Percentiles rank a stretch among this genome's conserved stretches.
These are phyloP conservation scores for Gaertneriomyces semiglobifer DNA, from an alignment of 192 early-diverging fungal genomes.

Conservation along the genomic window DNA sequence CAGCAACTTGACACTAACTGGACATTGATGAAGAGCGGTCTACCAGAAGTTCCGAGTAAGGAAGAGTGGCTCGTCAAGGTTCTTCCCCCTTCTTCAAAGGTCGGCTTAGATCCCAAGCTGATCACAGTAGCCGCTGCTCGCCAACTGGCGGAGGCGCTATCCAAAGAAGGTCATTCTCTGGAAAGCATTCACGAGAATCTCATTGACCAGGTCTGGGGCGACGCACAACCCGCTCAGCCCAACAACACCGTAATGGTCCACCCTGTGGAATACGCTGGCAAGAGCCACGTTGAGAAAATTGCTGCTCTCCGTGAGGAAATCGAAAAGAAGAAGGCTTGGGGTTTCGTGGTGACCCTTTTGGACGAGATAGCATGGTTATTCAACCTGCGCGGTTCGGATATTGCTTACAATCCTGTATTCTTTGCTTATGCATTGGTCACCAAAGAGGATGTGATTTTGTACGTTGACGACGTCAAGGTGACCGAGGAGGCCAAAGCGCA, in stretches of 20 bases:
- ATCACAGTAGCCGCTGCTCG: constrained; percentile 71
- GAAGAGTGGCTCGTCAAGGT: constrained; percentile 79
- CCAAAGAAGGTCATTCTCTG: constrained; percentile 59
- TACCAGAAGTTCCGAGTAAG: constrained; percentile 83
- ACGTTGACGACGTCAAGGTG: constrained; percentile 73
- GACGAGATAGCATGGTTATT: constrained; percentile 98
- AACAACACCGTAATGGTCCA: constrained; percentile 62
- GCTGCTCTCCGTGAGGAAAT: constrained; percentile 63
- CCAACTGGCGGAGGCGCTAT: constrained; percentile 53
- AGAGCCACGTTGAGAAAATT: constrained; percentile 63
- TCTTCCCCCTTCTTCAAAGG: constrained; percentile 68
- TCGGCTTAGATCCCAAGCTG: constrained; percentile 89
- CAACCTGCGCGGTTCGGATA: constrained; percentile 94
- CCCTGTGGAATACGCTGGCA: constrained; percentile 62
- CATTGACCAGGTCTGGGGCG: constrained; percentile 81
- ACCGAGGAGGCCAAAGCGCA: constrained; percentile 53
- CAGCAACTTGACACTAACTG: constrained; percentile 90
- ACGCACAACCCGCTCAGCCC: constrained; percentile 69
- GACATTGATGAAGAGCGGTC: constrained; percentile 89
- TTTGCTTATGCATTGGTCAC: constrained; percentile 88
- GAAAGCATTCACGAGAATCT: constrained; percentile 75
- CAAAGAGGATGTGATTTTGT: constrained; percentile 61
- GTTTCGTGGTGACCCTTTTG: constrained; percentile 79
- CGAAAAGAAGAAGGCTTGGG: constrained; percentile 60
- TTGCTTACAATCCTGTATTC: constrained; percentile 95